Conservation (phyloP, 805 yeast species). For the Metschnikowia arizonensis region DNA sequence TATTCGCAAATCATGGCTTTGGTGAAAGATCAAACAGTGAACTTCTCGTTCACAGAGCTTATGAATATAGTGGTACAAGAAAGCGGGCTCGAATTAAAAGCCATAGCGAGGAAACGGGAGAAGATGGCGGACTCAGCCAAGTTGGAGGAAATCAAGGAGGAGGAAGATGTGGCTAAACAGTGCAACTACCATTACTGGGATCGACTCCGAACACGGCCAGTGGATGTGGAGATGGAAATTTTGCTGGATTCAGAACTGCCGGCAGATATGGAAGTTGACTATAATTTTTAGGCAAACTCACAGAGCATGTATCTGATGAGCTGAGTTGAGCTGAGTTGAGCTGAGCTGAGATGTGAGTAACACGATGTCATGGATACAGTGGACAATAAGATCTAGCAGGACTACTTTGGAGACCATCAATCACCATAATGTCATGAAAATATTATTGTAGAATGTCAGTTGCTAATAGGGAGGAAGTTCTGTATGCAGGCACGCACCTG, state of each 20-base stretch:
- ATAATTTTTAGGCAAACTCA: conserved; percentile 10
- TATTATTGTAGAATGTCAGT: too few species aligned
- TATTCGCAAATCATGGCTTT: conserved; percentile 26
- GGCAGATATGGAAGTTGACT: conserved; percentile 10
- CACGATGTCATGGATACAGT: not conserved
- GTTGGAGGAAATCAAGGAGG: conserved; percentile 16
- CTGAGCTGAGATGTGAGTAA: not conserved
- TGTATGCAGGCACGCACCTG: conserved; percentile 7
- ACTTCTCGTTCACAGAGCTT: conserved; percentile 23
- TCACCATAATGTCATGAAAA: not conserved
- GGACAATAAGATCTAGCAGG: not conserved
- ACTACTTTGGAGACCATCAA: not conserved
- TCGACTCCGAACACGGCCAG: conserved; percentile 20
- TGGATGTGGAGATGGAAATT: conserved; percentile 27
- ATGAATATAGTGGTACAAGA: conserved; percentile 26
- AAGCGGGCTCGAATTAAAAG: conserved; percentile 21
- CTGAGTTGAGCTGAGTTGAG: too few species aligned
- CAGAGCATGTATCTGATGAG: not conserved
- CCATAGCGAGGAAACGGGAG: conserved; percentile 13
- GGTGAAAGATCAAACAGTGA: conserved; percentile 16
- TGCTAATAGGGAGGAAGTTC: too few species aligned
- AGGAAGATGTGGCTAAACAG: conserved; percentile 18
- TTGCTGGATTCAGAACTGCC: not conserved
- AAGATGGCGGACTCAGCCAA: conserved; percentile 8
- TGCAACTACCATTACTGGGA: conserved; percentile 38